A percentile compares a stretch with the other conserved stretches of the same genome.
Conservation (phyloP, 305 asterid species). For the Fraxinus floribunda region DNA sequence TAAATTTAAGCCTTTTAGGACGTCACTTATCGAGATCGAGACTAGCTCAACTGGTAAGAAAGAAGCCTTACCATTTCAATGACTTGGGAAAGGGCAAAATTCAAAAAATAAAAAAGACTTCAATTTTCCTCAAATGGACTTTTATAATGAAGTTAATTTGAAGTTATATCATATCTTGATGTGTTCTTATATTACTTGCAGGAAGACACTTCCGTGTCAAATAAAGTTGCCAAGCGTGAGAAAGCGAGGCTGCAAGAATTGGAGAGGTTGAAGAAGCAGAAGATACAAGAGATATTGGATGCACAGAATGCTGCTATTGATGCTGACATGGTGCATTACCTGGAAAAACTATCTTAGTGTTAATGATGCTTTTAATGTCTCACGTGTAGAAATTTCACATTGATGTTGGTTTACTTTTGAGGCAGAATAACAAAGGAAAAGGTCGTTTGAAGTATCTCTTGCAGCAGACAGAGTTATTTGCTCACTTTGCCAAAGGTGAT, state of each 20-base stretch:
- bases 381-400: slow-evolving; percentile 4
- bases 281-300: slow-evolving; percentile 49
- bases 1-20: not conserved
- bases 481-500: slow-evolving; percentile 96
- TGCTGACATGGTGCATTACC: slow-evolving; percentile 46
- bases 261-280: slow-evolving; percentile 49
- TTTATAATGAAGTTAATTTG: not conserved
- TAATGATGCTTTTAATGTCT: not conserved
- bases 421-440: slow-evolving; percentile 90
- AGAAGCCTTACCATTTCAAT: not conserved
- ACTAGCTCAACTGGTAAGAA: not conserved
- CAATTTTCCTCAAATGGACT: not conserved
- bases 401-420: slow-evolving; percentile 28
- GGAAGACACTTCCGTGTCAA: slow-evolving; percentile 27
- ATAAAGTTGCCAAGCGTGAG: slow-evolving; percentile 41
- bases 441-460: slow-evolving; percentile 92
- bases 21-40: not conserved
- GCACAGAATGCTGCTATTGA: slow-evolving; percentile 54
- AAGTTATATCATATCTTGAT: not conserved
- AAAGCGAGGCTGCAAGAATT: slow-evolving; percentile 40
- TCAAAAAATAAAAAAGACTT: not conserved
- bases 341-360: not conserved
- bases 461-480: slow-evolving; percentile 97
- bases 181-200: slow-evolving; percentile 15
- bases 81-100: not conserved